These are phyloP conservation scores for Leccinum subrobustum DNA, from an alignment of 1,284 basidiomycete species.

Conservation along the genomic window DNA sequence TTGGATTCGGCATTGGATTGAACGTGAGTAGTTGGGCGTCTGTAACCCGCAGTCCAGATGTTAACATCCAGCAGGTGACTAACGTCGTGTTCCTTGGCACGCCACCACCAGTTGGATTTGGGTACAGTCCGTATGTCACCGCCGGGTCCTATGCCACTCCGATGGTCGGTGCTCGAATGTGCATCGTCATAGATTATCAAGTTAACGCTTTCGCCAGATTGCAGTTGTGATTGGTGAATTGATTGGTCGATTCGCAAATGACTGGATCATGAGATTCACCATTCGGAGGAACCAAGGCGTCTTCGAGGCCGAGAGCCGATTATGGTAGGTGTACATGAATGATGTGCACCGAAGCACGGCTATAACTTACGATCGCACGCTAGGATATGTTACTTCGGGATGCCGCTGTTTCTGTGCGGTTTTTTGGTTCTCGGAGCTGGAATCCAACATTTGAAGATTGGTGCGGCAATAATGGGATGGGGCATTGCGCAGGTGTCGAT, in stretches of 20 bases:
- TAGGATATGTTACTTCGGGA: conserved; percentile 65
- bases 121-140: conserved; percentile 50
- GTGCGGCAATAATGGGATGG: conserved; percentile 65
- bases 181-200: neutral
- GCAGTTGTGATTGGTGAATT: conserved; percentile 68
- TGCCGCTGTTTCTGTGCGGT: conserved; percentile 63
- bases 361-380: neutral
- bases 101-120: conserved; percentile 59
- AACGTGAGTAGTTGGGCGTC: conserved; percentile 47
- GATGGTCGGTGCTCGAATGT: conserved; percentile 41
- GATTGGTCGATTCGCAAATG: conserved; percentile 64
- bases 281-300: conserved; percentile 64
- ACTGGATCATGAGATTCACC: conserved; percentile 57
- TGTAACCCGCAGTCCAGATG: neutral
- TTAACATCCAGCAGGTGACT: conserved; percentile 47
- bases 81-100: conserved; percentile 66
- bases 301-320: conserved; percentile 67
- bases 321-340: conserved; percentile 49
- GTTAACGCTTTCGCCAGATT: conserved; percentile 38
- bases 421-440: conserved; percentile 61
- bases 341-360: too few species aligned
- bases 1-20: conserved; percentile 72
- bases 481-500: conserved; percentile 57
- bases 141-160: conserved; percentile 64
- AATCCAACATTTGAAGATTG: conserved; percentile 54